A percentile compares a stretch with the other conserved stretches of the same genome.
Conservation (phyloP, 805 yeast species). For the Pichia cephalocereana region DNA sequence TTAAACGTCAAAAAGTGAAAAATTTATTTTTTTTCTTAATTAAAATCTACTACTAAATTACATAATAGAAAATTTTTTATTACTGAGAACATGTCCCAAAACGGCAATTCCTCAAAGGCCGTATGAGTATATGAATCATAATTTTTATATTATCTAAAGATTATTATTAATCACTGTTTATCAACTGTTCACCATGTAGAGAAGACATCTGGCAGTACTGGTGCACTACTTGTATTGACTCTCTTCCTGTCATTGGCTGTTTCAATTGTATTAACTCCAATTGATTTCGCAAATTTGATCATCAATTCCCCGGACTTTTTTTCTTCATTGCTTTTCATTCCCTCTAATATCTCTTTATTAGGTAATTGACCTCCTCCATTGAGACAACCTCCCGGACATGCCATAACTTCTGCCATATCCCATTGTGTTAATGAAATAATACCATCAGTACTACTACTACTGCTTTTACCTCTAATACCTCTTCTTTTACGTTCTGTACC, state of each 20-base stretch:
- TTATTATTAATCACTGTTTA: no score
- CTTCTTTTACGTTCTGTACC: conserved; percentile 23
- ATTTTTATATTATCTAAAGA: no score
- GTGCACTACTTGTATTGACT: no score
- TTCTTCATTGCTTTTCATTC: no score
- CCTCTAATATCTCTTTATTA: conserved; percentile 11
- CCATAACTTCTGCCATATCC: conserved; percentile 92
- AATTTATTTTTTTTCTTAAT: no score
- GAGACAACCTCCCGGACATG: conserved; percentile 96
- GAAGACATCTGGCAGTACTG: not conserved
- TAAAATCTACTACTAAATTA: no score
- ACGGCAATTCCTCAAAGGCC: not conserved
- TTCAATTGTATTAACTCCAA: no score
- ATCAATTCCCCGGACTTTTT: no score
- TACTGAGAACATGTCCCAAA: not conserved
- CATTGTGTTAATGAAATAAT: conserved; percentile 29
- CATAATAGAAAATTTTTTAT: no score
- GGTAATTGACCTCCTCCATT: conserved; percentile 93
- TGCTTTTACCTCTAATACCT: not conserved
- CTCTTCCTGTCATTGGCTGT: no score
- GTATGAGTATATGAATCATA: not conserved
- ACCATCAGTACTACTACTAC: not conserved
- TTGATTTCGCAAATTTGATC: no score
- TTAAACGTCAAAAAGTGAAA: not conserved
- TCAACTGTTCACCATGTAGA: not conserved